Evolutionary conservation across 768 basidiomycete genomes (phyloP).

Genomic region (Cytidiella melzeri): DNA sequence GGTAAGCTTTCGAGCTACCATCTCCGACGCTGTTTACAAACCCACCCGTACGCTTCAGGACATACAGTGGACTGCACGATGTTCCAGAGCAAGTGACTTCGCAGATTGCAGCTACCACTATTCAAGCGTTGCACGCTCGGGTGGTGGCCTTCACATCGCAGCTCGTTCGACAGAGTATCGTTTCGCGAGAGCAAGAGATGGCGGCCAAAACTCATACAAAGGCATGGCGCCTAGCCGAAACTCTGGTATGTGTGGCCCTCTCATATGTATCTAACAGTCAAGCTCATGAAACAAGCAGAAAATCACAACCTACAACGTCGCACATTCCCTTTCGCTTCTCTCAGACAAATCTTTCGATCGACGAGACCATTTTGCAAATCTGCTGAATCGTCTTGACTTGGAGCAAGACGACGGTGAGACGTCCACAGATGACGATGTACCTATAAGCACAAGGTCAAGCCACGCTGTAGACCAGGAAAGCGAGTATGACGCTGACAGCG

Average conservation of each 20-base stretch:
- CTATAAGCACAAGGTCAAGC: too few species aligned
- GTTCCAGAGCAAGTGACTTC: conserved; percentile 21
- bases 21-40: neutral
- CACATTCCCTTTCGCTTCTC: conserved; percentile 43
- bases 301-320: conserved; percentile 33
- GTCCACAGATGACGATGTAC: too few species aligned
- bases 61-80: conserved; percentile 26
- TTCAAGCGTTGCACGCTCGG: conserved; percentile 40
- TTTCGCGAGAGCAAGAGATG: conserved; percentile 53
- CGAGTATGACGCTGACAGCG: conserved; percentile 16
- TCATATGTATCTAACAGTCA: neutral
- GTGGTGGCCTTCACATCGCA: conserved; percentile 47
- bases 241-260: conserved; percentile 29
- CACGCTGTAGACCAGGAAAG: neutral
- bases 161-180: conserved; percentile 44
- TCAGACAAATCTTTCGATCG: conserved; percentile 34
- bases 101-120: conserved; percentile 41
- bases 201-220: conserved; percentile 52
- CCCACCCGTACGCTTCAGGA: conserved; percentile 11
- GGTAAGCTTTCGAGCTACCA: conserved; percentile 26
- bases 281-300: conserved; percentile 32
- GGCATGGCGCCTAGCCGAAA: conserved; percentile 46
- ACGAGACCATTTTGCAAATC: conserved; percentile 34
- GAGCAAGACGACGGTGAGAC: too few species aligned
- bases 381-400: conserved; percentile 20